Evolutionary conservation across 257 asterid genomes (phyloP), one percentile per base, ranked within the genome.

Genomic region (Nicotiana sylvestris): DNA sequence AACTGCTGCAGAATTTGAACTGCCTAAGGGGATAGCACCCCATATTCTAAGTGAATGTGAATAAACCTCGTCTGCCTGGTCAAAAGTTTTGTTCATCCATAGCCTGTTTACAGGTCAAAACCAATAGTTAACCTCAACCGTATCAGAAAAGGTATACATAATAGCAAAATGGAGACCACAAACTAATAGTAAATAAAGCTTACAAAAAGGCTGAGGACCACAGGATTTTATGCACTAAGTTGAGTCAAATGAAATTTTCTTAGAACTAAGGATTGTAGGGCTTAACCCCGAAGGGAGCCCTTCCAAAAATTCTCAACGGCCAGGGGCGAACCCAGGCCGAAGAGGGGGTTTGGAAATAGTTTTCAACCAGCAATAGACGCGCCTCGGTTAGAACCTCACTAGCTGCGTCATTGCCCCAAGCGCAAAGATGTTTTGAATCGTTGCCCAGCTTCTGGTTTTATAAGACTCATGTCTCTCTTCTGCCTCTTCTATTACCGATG

Each of bases 11-110:
- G 13, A 51, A 18, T 32, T 18, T 27, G 30, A 66, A 67, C 76
- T 67, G 76, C 4, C 87, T 78, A 16, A 93, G 87, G 88, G 87
- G 84, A 85, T 92, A 87, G 30, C 92, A 78, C 67, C 92, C 98
- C 97, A 92, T 78, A 94, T 90, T 84, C 96, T 94, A 65, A 90
- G 77, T 55, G 94, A 89, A 37, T 29, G 96, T 91, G 18, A 89
- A 95, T 85, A 87, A 81, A 82, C 90, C 92, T 86, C 89, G 97
- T 35, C 85, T 92, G 4, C 90, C 1, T 81, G 66, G 61, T 84
- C 89, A 12, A 89, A 13, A 80, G 6, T 89, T 89, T 93, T 91
- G 92, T 85, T 65, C 82, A 82, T 98, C 98, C 86, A 80, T 93
- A 94, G 88, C 89, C 98, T 94, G 91, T 70, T 37, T 17, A 32